Evolutionary conservation across 1,284 basidiomycete genomes (phyloP).

Genomic region (Ganoderma lucidum): DNA sequence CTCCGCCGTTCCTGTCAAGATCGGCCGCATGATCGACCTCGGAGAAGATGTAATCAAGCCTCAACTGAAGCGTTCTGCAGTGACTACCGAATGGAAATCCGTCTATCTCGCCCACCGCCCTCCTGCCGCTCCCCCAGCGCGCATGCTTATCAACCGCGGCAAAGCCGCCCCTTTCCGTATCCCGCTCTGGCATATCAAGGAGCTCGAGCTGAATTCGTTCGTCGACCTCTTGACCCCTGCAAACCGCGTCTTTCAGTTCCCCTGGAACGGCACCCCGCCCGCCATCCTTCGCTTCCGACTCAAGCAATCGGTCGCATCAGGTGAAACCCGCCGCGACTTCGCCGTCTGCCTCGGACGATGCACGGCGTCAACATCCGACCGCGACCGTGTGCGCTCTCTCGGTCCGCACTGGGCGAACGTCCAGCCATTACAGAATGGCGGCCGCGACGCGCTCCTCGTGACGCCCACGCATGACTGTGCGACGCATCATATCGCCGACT

Average conservation of each 20-base stretch:
- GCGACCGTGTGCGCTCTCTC: not conserved
- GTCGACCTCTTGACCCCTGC: not conserved
- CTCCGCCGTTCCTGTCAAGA: not conserved
- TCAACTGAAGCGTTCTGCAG: not conserved
- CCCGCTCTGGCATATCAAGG: not conserved
- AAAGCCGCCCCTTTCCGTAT: not conserved
- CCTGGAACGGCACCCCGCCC: slow-evolving; percentile 1
- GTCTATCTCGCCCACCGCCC: not conserved
- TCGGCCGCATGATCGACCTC: slow-evolving; percentile 1
- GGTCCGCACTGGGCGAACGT: slow-evolving; percentile 6
- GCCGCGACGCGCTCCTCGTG: not conserved
- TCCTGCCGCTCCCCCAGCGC: not conserved
- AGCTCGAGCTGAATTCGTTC: not conserved
- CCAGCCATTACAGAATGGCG: not conserved
- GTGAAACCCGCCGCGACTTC: not conserved
- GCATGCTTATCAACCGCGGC: slow-evolving; percentile 2
- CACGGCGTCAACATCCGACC: not conserved
- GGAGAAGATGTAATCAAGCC: not conserved
- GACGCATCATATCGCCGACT: not conserved
- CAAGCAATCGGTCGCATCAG: not conserved
- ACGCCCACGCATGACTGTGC: not conserved
- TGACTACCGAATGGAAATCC: not conserved
- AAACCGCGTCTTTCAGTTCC: not conserved
- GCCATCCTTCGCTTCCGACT: not conserved
- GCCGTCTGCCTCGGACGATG: slow-evolving; percentile 3